Evolutionary conservation across 371 early-diverging fungal species (phyloP).

Genomic region (Entomophthora muscae): DNA sequence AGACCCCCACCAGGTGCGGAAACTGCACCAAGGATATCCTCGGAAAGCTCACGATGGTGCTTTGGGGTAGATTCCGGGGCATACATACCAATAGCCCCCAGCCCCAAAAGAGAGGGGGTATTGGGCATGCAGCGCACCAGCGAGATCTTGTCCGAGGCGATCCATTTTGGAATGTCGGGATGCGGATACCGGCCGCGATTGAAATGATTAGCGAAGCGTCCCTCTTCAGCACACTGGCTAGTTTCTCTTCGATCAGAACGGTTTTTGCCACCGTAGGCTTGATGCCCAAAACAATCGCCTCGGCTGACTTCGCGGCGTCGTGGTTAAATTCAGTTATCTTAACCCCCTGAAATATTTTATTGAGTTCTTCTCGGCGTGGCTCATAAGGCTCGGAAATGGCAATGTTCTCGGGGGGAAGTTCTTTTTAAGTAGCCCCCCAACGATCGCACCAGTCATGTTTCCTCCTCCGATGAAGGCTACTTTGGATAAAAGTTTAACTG

Average conservation of each 20-base stretch:
- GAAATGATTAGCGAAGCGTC: constrained; percentile 54
- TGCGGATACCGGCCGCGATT: constrained; percentile 77
- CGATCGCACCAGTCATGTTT: constrained; percentile 86
- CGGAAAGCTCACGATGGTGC: constrained; percentile 39
- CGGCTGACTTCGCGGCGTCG: constrained; percentile 27
- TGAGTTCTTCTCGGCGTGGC: constrained; percentile 41
- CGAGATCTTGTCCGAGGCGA: constrained; percentile 19
- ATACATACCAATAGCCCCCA: constrained; percentile 77
- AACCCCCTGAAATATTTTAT: constrained; percentile 30
- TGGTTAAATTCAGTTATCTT: constrained; percentile 20
- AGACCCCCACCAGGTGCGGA: constrained; percentile 26
- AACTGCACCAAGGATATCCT: constrained; percentile 44
- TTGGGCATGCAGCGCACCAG: constrained; percentile 89
- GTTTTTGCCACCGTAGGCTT: constrained; percentile 71
- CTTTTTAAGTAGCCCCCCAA: constrained; percentile 61
- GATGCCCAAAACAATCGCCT: constrained; percentile 72
- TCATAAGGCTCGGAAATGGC: constrained; percentile 68
- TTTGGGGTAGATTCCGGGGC: constrained; percentile 36
- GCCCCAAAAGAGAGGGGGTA: constrained; percentile 71
- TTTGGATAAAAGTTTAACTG: too few relatives aligned
- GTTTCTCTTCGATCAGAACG: constrained; percentile 34
- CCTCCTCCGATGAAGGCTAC: constrained; percentile 79
- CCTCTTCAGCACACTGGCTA: constrained; percentile 18
- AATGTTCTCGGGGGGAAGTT: constrained; percentile 48
- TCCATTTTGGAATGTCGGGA: constrained; percentile 54